phyloP scores from a whole-genome alignment of 768 basidiomycete species.

The Leccinum aurantiacum region DNA sequence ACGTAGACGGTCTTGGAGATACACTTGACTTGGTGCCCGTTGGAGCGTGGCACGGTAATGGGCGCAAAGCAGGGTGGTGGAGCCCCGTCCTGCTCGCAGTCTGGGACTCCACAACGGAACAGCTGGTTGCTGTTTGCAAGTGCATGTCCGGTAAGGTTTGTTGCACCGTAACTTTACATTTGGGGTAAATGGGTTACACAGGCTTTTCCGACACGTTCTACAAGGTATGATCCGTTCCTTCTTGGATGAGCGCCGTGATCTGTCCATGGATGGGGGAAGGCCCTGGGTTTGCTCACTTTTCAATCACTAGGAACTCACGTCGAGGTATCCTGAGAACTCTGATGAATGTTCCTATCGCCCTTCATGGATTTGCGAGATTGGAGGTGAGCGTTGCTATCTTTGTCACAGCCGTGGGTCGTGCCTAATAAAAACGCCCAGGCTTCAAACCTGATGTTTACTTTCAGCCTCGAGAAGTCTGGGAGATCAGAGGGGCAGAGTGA shows the following conservation, averaged over 20 bases:
- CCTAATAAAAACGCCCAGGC: slow-evolving; percentile 36
- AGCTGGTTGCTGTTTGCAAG: slow-evolving; percentile 79
- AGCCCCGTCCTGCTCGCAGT: slow-evolving; percentile 81
- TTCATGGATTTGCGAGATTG: slow-evolving; percentile 61
- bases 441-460: slow-evolving; percentile 69
- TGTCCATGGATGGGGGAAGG: background rate
- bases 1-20: slow-evolving; percentile 78
- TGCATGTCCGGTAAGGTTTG: slow-evolving; percentile 73
- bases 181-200: slow-evolving; percentile 25
- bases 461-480: slow-evolving; percentile 80
- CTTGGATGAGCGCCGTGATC: background rate
- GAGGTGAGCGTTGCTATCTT: slow-evolving; percentile 44
- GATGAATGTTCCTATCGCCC: slow-evolving; percentile 52
- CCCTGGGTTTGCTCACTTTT: slow-evolving; percentile 11
- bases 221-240: slow-evolving; percentile 43
- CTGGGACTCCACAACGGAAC: slow-evolving; percentile 63
- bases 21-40: slow-evolving; percentile 70
- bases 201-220: slow-evolving; percentile 87
- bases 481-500: slow-evolving; percentile 78
- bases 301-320: slow-evolving; percentile 52
- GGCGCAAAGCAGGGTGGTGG: slow-evolving; percentile 91
- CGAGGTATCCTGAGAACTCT: slow-evolving; percentile 59
- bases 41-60: slow-evolving; percentile 88
- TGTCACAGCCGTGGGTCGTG: background rate
- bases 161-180: background rate